Conservation (phyloP, 2,329 filamentous ascomycete genomes). For the Fusarium albosuccineum region DNA sequence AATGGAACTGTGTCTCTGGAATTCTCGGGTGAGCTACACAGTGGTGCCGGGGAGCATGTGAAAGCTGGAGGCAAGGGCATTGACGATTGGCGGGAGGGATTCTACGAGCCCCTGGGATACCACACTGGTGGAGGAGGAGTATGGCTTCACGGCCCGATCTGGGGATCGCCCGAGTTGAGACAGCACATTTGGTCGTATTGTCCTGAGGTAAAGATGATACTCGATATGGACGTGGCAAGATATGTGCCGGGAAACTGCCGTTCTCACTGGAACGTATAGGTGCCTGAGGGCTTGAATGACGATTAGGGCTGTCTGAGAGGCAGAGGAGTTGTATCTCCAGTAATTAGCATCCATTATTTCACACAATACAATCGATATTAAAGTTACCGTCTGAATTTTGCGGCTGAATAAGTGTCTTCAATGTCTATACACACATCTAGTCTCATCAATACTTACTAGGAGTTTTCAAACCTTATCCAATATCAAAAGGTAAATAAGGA, state of each 20-base stretch:
- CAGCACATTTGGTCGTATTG: slow-evolving; percentile 69
- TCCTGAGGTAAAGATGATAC: slow-evolving; percentile 69
- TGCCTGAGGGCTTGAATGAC: not conserved
- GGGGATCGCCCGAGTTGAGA: slow-evolving; percentile 61
- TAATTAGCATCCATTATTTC: too few species aligned
- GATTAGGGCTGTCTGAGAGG: too few species aligned
- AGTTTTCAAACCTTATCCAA: too few species aligned
- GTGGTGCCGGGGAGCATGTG: slow-evolving; percentile 46
- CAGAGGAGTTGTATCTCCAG: too few species aligned
- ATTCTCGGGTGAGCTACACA: slow-evolving; percentile 65
- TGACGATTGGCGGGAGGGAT: slow-evolving; percentile 65
- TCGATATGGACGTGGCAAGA: slow-evolving; percentile 66
- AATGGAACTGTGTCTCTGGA: slow-evolving; percentile 63
- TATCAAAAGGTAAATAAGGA: too few species aligned
- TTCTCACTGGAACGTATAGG: slow-evolving; percentile 30
- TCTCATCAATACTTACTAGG: too few species aligned
- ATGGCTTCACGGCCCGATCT: slow-evolving; percentile 60
- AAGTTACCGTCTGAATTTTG: too few species aligned
- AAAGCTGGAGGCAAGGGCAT: slow-evolving; percentile 51
- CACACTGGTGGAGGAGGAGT: slow-evolving; percentile 65
- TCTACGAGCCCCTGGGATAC: slow-evolving; percentile 71
- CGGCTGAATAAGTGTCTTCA: too few species aligned
- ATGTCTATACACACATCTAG: too few species aligned
- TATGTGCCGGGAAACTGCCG: slow-evolving; percentile 64
- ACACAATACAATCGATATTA: not conserved